Evolutionary conservation across 768 basidiomycete species (phyloP).

Genomic region (Mycena galericulata): DNA sequence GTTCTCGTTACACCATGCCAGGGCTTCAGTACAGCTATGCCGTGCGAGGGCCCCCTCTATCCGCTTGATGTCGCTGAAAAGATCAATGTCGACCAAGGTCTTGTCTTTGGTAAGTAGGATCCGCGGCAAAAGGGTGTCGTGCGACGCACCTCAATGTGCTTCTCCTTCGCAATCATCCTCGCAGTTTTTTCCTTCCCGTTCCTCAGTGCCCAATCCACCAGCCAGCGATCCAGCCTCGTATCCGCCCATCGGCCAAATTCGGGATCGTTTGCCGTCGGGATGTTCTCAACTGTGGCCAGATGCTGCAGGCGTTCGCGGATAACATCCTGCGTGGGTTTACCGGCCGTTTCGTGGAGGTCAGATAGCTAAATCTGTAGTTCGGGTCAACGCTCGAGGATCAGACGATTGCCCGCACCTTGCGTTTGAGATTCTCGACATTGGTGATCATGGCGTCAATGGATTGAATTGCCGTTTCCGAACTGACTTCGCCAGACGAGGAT

Average conservation of each 20-base stretch:
- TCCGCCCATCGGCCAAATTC: constrained; percentile 85
- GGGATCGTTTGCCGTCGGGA: constrained; percentile 62
- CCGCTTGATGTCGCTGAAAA: constrained; percentile 89
- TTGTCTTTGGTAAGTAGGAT: constrained; percentile 47
- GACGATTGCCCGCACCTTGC: constrained; percentile 72
- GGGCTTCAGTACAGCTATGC: constrained; percentile 88
- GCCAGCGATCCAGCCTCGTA: constrained; percentile 85
- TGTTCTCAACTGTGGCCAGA: constrained; percentile 70
- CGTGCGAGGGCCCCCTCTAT: constrained; percentile 84
- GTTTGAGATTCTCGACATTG: constrained; percentile 83
- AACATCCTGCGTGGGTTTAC: constrained; percentile 75
- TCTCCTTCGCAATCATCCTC: constrained; percentile 77
- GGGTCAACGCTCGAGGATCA: constrained; percentile 3
- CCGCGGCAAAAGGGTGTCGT: neutral
- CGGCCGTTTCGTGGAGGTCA: constrained; percentile 60
- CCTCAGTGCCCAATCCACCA: constrained; percentile 93
- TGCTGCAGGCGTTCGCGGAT: constrained; percentile 82
- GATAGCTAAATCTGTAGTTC: constrained; percentile 49
- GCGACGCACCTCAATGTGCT: constrained; percentile 78
- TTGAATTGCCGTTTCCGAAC: constrained; percentile 65
- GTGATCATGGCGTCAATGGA: constrained; percentile 82
- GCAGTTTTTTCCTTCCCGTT: constrained; percentile 85
- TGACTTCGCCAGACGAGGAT: constrained; percentile 50
- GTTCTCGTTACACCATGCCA: constrained; percentile 98
- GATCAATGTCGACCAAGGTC: constrained; percentile 90